Conservation (phyloP, 2,329 filamentous ascomycete species). For the Alternaria gaisen region DNA sequence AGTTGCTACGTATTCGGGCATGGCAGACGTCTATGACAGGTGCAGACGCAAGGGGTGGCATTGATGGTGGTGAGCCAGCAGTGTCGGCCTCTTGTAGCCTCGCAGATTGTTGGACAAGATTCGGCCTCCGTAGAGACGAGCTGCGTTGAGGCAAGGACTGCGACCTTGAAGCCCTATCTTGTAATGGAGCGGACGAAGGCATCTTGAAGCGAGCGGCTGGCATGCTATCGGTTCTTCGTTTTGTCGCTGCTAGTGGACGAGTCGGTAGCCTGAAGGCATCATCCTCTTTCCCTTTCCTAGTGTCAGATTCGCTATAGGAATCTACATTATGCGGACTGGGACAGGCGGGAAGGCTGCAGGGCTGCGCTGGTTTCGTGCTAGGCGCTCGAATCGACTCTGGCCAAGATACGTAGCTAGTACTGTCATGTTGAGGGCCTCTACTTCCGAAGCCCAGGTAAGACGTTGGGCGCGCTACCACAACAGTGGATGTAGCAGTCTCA, state of each 20-base stretch:
- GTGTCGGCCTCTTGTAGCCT: constrained; percentile 14
- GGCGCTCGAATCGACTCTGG: constrained; percentile 50
- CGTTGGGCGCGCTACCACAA: constrained; percentile 47
- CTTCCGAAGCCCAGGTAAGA: constrained; percentile 51
- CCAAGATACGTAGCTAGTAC: constrained; percentile 53
- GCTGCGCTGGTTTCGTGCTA: constrained; percentile 22
- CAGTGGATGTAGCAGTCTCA: constrained; percentile 33
- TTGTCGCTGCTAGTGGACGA: constrained; percentile 11
- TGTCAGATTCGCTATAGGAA: not conserved
- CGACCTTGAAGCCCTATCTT: constrained; percentile 28
- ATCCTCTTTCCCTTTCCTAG: constrained; percentile 9
- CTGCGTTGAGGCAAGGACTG: constrained; percentile 35
- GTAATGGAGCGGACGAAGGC: constrained; percentile 30
- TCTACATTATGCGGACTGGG: constrained; percentile 17
- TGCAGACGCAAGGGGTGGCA: constrained; percentile 22
- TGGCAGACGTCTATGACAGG: constrained; percentile 1
- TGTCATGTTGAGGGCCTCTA: constrained; percentile 42
- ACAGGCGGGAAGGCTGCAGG: not conserved
- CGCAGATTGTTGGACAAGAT: constrained; percentile 22
- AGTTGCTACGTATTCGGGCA: not conserved
- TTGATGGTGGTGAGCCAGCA: constrained; percentile 27
- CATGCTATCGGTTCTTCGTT: constrained; percentile 15
- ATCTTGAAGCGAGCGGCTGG: constrained; percentile 19
- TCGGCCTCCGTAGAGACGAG: constrained; percentile 28
- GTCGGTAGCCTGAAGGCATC: constrained; percentile 15